Conservation (phyloP, 495 filamentous ascomycete species). For the Evansstolkia leycettana region DNA sequence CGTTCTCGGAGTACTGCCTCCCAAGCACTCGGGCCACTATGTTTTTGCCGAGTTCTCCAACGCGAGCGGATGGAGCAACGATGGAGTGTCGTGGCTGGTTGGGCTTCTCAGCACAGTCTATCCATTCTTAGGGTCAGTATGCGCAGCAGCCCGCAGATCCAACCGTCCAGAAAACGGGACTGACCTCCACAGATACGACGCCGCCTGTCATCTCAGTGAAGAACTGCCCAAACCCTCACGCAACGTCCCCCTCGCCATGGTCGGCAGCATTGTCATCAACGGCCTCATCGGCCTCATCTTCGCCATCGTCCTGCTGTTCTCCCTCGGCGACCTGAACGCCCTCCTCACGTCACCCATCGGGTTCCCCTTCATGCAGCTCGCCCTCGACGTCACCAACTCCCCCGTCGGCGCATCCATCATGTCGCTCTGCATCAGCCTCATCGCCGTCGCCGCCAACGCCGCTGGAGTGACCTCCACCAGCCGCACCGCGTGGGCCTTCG, state of each 20-base stretch:
- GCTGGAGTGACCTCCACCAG: no score
- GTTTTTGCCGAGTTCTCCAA: no score
- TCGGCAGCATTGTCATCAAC: slow-evolving; percentile 31
- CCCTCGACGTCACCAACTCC: slow-evolving; percentile 25
- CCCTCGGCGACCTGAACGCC: slow-evolving; percentile 22
- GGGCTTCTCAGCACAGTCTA: no score
- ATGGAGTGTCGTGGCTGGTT: no score
- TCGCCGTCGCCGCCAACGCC: slow-evolving; percentile 45
- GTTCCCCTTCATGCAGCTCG: slow-evolving; percentile 38
- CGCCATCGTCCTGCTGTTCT: slow-evolving; percentile 31
- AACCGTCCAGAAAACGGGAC: no score
- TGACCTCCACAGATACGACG: no score
- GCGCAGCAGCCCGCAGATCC: no score
- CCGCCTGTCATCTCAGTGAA: slow-evolving; percentile 22
- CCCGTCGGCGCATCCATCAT: slow-evolving; percentile 31
- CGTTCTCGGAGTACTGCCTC: no score
- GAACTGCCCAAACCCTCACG: slow-evolving; percentile 13
- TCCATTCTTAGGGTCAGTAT: slow-evolving; percentile 6
- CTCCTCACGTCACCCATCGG: slow-evolving; percentile 17
- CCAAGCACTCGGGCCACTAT: no score
- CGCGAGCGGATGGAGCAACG: no score
- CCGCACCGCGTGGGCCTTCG: slow-evolving; percentile 47
- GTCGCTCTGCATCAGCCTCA: slow-evolving; percentile 51
- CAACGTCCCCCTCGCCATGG: slow-evolving; percentile 29
- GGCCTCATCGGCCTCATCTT: slow-evolving; percentile 27